Conservation (phyloP, 352 stramenopile species). For the Pythium scleroteichum region DNA sequence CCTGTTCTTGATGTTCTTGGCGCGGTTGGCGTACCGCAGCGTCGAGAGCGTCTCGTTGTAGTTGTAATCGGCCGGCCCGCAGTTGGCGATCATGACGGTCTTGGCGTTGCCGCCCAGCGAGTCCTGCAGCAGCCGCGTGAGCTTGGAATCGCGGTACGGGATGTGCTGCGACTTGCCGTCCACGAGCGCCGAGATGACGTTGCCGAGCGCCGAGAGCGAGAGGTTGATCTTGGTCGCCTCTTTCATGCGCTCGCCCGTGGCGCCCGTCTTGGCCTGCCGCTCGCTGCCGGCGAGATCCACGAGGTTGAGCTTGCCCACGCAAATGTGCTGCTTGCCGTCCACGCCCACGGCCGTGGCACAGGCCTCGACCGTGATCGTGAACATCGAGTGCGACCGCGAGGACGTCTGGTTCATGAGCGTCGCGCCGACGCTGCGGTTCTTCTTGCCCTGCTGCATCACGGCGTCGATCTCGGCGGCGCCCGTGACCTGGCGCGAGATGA, state of each 20-base stretch:
- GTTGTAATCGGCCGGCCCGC: slow-evolving; percentile 97
- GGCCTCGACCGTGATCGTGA: slow-evolving; percentile 94
- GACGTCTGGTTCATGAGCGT: slow-evolving; percentile 97
- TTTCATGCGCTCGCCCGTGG: slow-evolving; percentile 84
- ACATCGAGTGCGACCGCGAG: slow-evolving; percentile 94
- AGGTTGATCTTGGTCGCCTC: slow-evolving; percentile 85
- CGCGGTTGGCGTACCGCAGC: slow-evolving; percentile 95
- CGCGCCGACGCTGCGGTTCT: slow-evolving; percentile 91
- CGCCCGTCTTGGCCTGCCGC: slow-evolving; percentile 72
- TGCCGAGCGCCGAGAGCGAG: slow-evolving; percentile 72
- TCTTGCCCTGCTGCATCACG: slow-evolving; percentile 92
- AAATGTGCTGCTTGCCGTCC: slow-evolving; percentile 86
- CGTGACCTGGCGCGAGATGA: slow-evolving; percentile 84
- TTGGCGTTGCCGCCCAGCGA: slow-evolving; percentile 97
- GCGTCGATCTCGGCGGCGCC: slow-evolving; percentile 90
- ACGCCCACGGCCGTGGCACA: slow-evolving; percentile 44
- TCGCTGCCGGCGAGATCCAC: slow-evolving; percentile 82
- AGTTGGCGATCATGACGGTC: slow-evolving; percentile 98
- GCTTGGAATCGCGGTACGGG: slow-evolving; percentile 95
- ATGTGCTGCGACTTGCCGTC: slow-evolving; percentile 86
- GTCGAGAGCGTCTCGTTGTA: slow-evolving; percentile 95
- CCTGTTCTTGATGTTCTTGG: slow-evolving; percentile 99
- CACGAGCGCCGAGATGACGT: slow-evolving; percentile 87
- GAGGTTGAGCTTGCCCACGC: slow-evolving; percentile 96
- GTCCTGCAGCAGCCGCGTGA: slow-evolving; percentile 97